A percentile compares a stretch with the other conserved stretches of the same genome.
Conservation (phyloP, 345 rosid species). For the Erodium maritimum region DNA sequence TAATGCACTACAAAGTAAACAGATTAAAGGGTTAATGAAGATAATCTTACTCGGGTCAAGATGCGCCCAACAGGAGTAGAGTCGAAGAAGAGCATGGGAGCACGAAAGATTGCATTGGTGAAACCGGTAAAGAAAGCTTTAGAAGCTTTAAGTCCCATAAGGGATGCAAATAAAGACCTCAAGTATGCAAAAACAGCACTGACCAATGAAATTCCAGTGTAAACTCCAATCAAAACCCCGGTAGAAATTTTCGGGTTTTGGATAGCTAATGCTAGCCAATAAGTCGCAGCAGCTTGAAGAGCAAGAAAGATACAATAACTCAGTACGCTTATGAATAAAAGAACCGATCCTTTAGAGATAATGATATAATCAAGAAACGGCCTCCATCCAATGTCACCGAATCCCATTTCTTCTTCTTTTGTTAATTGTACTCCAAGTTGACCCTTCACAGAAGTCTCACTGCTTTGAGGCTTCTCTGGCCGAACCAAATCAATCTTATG, state of each 20-base stretch:
- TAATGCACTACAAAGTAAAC: too few species aligned
- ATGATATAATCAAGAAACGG: slow-evolving; percentile 49
- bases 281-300: slow-evolving; percentile 53
- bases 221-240: slow-evolving; percentile 40
- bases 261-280: slow-evolving; percentile 64
- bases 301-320: slow-evolving; percentile 34
- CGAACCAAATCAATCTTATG: slow-evolving; percentile 4
- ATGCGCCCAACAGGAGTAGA: slow-evolving; percentile 74
- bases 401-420: slow-evolving; percentile 53
- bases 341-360: slow-evolving; percentile 35
- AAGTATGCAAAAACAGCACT: slow-evolving; percentile 37
- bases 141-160: slow-evolving; percentile 57
- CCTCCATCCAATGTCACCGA: slow-evolving; percentile 50
- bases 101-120: slow-evolving; percentile 45
- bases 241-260: slow-evolving; percentile 31
- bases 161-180: slow-evolving; percentile 32
- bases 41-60: slow-evolving; percentile 51
- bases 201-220: slow-evolving; percentile 41
- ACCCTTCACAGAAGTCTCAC: slow-evolving; percentile 15
- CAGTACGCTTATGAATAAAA: slow-evolving; percentile 18
- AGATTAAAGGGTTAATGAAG: too few species aligned
- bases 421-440: slow-evolving; percentile 40
- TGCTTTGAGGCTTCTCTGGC: slow-evolving; percentile 14
- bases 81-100: slow-evolving; percentile 73
- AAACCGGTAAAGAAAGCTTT: slow-evolving; percentile 57